Base-by-base conservation (phyloP, 768 basidiomycete genomes). In the Trametes punicea region DNA sequence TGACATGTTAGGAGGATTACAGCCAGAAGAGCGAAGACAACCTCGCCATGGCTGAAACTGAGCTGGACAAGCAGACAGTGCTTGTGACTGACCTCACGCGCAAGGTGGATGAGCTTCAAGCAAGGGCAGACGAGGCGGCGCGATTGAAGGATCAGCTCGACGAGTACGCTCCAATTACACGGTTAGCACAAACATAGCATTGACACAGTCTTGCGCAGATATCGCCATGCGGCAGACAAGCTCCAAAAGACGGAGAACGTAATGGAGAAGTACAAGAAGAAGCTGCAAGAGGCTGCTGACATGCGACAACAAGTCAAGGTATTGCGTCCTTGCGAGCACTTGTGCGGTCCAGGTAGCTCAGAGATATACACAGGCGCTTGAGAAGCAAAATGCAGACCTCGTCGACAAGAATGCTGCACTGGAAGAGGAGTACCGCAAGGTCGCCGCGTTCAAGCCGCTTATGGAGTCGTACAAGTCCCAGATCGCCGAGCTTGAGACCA, bases 181-280 rank as follows among this genome's bases (percentile, higher is more conserved):
- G 29, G 23, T 42, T 16, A 16, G 11, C 46, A 25, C 40, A 44
- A 44, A 6, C 1, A 23, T 18, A 18, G 9, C 11, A 21, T 44
- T 6, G 50, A 31, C 18, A 47, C 48, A 45, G 21, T 54, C 34
- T 40, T 30, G 33, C 38, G 25, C 56, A 96, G 93, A 67, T 92
- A 93, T 65, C 87, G 88, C 5, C 94, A 98, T 73, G 88, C 93
- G 5, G 89, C 91, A 3, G 97, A 98, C 65, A 90, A 85, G 62
- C 75, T 94, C 38, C 87, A 90, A 64, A 98, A 98, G 77, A 89
- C 87, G 1, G 97, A 98, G 73, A 95, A 95, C 66, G 94, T 97
- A 26, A 91, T 97, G 82, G 94, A 98, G 72, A 99, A 98, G 71
- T 95, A 98, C 72, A 96, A 95, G 75, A 95, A 92, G 80, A 99